These are phyloP conservation scores for Leucosporidium yakuticum DNA, from an alignment of 768 basidiomycete species.

Conservation along the genomic window DNA sequence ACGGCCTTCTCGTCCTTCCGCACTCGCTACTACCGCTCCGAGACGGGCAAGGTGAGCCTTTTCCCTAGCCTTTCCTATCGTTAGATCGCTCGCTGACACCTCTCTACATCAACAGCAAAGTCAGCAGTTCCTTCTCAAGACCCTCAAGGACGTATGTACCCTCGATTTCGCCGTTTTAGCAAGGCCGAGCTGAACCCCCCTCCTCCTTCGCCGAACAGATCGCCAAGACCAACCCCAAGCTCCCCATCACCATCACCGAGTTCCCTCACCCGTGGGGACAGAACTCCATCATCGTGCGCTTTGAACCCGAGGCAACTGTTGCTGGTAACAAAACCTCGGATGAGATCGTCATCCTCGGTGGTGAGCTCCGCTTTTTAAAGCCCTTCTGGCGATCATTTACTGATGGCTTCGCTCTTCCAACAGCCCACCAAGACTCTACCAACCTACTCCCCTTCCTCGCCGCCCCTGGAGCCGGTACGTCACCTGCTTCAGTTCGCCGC, in stretches of 20 bases:
- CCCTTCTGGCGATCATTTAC: too few species aligned
- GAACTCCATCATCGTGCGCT: conserved; percentile 44
- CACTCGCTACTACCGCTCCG: conserved; percentile 46
- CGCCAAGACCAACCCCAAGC: conserved; percentile 18
- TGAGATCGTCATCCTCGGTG: conserved; percentile 20
- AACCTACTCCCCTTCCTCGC: conserved; percentile 48
- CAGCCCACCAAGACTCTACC: conserved; percentile 46
- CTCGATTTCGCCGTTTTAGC: background rate
- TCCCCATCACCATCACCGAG: conserved; percentile 36
- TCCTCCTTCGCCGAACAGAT: conserved; percentile 25
- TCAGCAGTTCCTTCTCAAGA: conserved; percentile 45
- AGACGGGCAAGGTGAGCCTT: conserved; percentile 41
- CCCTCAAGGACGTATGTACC: conserved; percentile 33
- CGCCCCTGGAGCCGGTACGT: conserved; percentile 42
- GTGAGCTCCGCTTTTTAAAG: background rate
- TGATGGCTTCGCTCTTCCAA: conserved; percentile 14
- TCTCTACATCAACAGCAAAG: conserved; percentile 16
- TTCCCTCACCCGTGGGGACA: conserved; percentile 44
- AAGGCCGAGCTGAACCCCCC: background rate
- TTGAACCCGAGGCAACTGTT: conserved; percentile 38
- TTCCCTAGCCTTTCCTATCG: background rate
- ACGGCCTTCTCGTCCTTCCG: conserved; percentile 38
- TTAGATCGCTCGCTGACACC: background rate
- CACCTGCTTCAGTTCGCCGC: too few species aligned
- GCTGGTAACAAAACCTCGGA: conserved; percentile 14